Evolutionary conservation across 176 grass and related monocot genomes (phyloP), one percentile per base, ranked within the genome.

Genomic region (sorghum (Sorghum bicolor)): DNA sequence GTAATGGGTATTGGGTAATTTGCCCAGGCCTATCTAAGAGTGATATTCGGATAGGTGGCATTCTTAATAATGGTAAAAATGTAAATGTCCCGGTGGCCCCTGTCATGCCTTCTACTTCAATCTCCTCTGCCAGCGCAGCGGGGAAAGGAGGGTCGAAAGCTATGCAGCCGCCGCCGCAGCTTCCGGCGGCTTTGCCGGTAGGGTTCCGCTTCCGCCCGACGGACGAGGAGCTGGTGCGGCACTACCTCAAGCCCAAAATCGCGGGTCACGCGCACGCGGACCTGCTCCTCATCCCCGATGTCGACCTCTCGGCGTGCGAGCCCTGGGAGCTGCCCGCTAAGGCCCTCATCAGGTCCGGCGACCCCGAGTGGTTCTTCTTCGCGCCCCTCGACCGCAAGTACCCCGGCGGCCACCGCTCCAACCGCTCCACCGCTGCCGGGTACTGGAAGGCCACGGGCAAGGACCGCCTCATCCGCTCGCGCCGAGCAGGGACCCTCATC

Each of bases 361-460:
- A 93, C 75, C 88, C 79, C 10, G 88, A 90, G 85, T 93, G 88
- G 91, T 91, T 90, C 88, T 93, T 93, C 91, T 93, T 93, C 76
- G 82, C 88, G 14, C 91, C 85, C 19, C 86, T 72, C 58, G 88
- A 91, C 82, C 67, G 81, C 67, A 93, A 93, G 85, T 90, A 93
- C 72, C 86, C 91, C 7, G 86, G 64, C 9, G 72, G 84, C 28
- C 26, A 52, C 68, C 76, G 88, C 39, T 90, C 88, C 63, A 80
- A 80, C 63, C 77, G 77, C 77, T 67, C 77, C 41, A 80, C 77
- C 62, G 63, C 77, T 20, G 90, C 93, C 10, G 96, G 96, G 0
- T 98, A 98, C 80, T 98, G 96, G 96, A 98, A 98, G 91, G 96
- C 96, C 19, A 98, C 96, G 1, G 96, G 96, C 22, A 98, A 98